Evolutionary conservation across 176 grass and related monocot genomes (phyloP), one percentile per base, ranked within the genome.

Genomic region (Hordeum vulgare): DNA sequence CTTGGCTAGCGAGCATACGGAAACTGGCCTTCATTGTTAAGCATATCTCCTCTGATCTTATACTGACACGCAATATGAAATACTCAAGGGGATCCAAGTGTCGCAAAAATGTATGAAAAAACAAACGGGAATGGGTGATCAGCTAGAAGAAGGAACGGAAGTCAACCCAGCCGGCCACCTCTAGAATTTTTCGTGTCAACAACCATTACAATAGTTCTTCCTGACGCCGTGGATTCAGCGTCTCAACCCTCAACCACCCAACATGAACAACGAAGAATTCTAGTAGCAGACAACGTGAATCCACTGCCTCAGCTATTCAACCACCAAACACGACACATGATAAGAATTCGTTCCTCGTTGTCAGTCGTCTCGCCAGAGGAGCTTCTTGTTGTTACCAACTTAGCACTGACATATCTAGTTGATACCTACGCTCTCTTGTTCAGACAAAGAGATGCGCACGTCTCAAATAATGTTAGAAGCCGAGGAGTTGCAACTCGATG

Each of bases 211-310:
- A 81, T 31, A 71, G 70, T 63, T 85, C 5, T 44, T 28, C 10
- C 72, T 25, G 2, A 78, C 42, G 65, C 79, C 31, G 3, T 64
- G 79, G 79, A 72, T 66, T 85, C 83, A 11, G 62, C 37, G 77
- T 18, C 83, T 64, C 75, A 28, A 66, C 66, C 1, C 86, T 66
- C 71, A 85, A 71, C 87, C 9, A 76, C 77, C 70, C n/a, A 70
- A 24, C 82, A 89, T 20, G 61, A 24, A 54, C 81, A 62, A 71
- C 77, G 33, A 33, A 27, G 49, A 61, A 40, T 42, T 11, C 18
- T 39, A 39, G 37, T 39, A 39, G 37, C 37, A 39, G 37, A 39
- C 37, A 39, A 6, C 37, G 37, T 39, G 37, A 7, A 39, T 39
- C 37, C 37, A 39, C 7, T 39, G 37, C 37, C 37, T 39, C 37